phyloP scores from a whole-genome alignment of 352 stramenopile species.

The Phytopythium montanum region DNA sequence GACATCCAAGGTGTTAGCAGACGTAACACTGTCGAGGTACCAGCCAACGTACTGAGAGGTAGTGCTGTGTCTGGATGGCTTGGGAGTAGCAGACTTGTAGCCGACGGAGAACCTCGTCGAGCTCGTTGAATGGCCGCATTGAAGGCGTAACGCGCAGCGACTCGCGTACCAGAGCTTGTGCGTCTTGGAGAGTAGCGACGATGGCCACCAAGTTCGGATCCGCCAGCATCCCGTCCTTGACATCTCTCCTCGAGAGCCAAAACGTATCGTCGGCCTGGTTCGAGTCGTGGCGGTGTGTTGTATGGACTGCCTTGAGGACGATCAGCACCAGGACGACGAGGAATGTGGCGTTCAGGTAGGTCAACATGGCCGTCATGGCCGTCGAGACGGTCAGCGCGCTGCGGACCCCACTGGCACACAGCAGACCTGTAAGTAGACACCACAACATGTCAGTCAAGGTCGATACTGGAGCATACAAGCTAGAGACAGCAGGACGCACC shows the following conservation, averaged over 20 bases:
- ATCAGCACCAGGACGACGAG: conserved; percentile 20
- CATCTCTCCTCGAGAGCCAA: not conserved
- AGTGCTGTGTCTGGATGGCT: conserved; percentile 16
- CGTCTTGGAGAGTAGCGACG: conserved; percentile 26
- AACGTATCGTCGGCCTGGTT: not conserved
- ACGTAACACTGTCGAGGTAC: not conserved
- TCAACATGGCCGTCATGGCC: conserved; percentile 37
- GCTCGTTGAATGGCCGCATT: conserved; percentile 22
- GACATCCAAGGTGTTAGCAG: not conserved
- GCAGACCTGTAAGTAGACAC: conserved; percentile 22
- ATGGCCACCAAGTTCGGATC: conserved; percentile 19
- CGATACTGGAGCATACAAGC: too few species aligned
- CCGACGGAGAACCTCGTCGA: conserved; percentile 18
- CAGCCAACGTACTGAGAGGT: conserved; percentile 23
- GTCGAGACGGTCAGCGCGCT: conserved; percentile 67
- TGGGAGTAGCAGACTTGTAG: conserved; percentile 24
- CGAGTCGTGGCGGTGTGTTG: conserved; percentile 3
- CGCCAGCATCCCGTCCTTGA: conserved; percentile 12
- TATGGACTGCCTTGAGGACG: conserved; percentile 7
- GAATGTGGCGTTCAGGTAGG: conserved; percentile 38
- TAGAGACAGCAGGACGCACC: conserved; percentile 22
- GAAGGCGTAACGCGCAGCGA: conserved; percentile 27
- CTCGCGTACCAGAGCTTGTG: conserved; percentile 17
- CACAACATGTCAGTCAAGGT: not conserved
- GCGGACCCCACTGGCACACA: conserved; percentile 52